Evolutionary conservation across 2,329 filamentous ascomycete genomes (phyloP).

Genomic region (Lomentospora prolificans): DNA sequence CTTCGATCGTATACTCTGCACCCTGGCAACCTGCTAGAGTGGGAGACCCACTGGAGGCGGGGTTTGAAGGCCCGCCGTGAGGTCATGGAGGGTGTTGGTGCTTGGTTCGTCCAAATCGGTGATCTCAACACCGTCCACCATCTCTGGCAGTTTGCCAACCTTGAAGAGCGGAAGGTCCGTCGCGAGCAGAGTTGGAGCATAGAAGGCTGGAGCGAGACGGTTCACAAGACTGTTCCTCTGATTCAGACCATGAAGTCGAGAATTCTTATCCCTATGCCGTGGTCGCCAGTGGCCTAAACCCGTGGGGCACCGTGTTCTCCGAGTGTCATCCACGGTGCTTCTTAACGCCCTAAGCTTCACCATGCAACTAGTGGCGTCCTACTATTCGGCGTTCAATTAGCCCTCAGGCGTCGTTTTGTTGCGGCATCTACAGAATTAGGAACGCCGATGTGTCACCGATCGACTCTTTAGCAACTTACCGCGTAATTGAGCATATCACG

Average conservation of each 20-base stretch:
- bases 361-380: too few species aligned
- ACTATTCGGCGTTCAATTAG: too few species aligned
- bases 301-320: background rate
- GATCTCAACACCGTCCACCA: conserved; percentile 97
- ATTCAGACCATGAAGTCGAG: conserved; percentile 95
- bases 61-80: conserved; percentile 84
- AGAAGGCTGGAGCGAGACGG: conserved; percentile 92
- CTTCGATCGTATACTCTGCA: conserved; percentile 93
- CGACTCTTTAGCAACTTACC: background rate
- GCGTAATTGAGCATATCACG: background rate
- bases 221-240: conserved; percentile 95
- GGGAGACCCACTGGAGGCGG: conserved; percentile 96
- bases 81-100: conserved; percentile 97
- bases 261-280: conserved; percentile 88
- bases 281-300: conserved; percentile 76
- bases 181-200: conserved; percentile 93
- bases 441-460: background rate
- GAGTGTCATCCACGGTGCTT: background rate
- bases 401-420: too few species aligned
- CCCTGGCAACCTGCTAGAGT: conserved; percentile 90
- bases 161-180: conserved; percentile 83
- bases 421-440: background rate
- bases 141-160: conserved; percentile 94
- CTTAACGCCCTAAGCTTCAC: too few species aligned
- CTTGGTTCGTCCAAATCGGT: conserved; percentile 98